phyloP scores from a whole-genome alignment of 2,329 filamentous ascomycete genomes.

The Clonostachys byssicola region DNA sequence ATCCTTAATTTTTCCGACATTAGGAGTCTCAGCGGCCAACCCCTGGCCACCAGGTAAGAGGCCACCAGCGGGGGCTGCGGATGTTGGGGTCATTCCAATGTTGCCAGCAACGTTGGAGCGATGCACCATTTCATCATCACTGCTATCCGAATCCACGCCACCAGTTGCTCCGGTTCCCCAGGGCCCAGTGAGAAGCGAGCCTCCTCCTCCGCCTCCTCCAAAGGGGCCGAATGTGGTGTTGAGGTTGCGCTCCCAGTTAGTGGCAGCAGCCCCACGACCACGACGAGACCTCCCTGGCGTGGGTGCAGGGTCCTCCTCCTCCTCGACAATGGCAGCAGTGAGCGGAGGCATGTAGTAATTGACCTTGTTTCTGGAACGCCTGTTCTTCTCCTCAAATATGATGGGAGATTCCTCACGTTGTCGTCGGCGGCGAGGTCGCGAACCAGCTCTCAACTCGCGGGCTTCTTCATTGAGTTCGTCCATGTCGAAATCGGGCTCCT shows the following conservation, averaged over 20 bases:
- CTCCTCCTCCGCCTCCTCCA: constrained; percentile 73
- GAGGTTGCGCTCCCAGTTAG: constrained; percentile 71
- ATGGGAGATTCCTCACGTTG: constrained; percentile 43
- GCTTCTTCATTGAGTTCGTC: constrained; percentile 65
- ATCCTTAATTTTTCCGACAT: constrained; percentile 91
- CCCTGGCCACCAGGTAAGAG: constrained; percentile 35
- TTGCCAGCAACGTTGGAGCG: constrained; percentile 54
- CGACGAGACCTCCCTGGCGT: constrained; percentile 67
- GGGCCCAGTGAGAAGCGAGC: constrained; percentile 69
- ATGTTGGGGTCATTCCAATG: constrained; percentile 56
- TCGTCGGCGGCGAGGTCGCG: constrained; percentile 45
- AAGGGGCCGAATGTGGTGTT: constrained; percentile 93
- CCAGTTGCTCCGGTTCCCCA: constrained; percentile 71
- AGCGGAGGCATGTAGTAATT: constrained; percentile 86
- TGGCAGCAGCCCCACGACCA: constrained; percentile 53
- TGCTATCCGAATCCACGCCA: constrained; percentile 89
- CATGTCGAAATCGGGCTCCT: constrained; percentile 53
- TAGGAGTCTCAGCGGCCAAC: constrained; percentile 54
- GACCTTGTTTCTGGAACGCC: constrained; percentile 55
- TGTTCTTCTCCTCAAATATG: constrained; percentile 51
- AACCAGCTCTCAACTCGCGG: constrained; percentile 54
- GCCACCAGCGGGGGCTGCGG: constrained; percentile 39
- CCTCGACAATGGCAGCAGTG: constrained; percentile 59
- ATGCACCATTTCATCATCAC: constrained; percentile 81
- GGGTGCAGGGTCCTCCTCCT: constrained; percentile 62